Evolutionary conservation across 768 basidiomycete species (phyloP).

Genomic region (Mycena kentingensis): DNA sequence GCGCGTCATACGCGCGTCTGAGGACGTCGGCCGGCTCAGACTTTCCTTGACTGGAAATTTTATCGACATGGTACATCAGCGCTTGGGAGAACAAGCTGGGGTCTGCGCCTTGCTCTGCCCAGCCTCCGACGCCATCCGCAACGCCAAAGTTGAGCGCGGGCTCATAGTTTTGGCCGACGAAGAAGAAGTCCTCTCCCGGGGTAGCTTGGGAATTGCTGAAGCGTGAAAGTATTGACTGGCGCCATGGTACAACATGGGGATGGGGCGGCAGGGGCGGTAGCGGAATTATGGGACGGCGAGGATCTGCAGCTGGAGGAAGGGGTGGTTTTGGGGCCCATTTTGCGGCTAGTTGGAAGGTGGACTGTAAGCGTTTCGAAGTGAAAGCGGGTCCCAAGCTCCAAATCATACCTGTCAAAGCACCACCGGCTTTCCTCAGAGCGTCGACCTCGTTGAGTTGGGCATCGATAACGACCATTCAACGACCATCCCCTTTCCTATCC

Average conservation of each 20-base stretch:
- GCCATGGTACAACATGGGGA: conserved; percentile 65
- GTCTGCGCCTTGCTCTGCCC: conserved; percentile 82
- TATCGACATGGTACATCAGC: conserved; percentile 86
- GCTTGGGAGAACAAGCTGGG: conserved; percentile 90
- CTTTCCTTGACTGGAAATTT: conserved; percentile 65
- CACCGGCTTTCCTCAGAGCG: too few relatives aligned
- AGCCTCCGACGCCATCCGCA: conserved; percentile 93
- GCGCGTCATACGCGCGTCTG: conserved; percentile 69
- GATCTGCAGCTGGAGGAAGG: conserved; percentile 31
- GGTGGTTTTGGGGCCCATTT: conserved; percentile 79
- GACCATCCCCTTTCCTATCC: too few relatives aligned
- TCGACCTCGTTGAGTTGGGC: too few relatives aligned
- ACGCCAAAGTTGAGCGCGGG: conserved; percentile 82
- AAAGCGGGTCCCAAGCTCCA: not conserved
- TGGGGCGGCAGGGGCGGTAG: conserved; percentile 54
- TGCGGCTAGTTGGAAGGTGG: conserved; percentile 73
- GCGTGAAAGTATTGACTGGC: conserved; percentile 59
- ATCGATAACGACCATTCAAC: too few relatives aligned
- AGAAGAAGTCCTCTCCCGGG: conserved; percentile 52
- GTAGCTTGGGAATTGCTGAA: conserved; percentile 36
- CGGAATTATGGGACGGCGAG: conserved; percentile 32
- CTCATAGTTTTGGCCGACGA: conserved; percentile 14
- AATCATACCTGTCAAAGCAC: too few relatives aligned
- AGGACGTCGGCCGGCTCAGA: conserved; percentile 79
- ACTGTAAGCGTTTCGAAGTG: conserved; percentile 37